Evolutionary conservation across 1,139 yeast species (phyloP).

Genomic region (Kodamaea plutei): DNA sequence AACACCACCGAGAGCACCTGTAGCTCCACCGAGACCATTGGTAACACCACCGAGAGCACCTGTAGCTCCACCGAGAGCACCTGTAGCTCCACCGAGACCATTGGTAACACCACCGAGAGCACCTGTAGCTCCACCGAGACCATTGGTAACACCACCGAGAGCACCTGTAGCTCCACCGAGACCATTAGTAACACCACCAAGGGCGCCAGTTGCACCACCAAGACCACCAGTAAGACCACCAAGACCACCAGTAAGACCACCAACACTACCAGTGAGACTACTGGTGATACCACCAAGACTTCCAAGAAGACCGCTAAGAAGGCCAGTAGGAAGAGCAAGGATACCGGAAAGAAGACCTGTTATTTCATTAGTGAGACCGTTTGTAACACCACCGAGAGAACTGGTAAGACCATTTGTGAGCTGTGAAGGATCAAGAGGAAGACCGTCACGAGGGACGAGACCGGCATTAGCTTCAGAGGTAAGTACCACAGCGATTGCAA

Average conservation of each 20-base stretch:
- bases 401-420: conserved; percentile 1
- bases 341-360: conserved; percentile 1
- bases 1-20: conserved; percentile 1
- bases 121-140: neutral
- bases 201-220: neutral
- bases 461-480: neutral
- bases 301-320: conserved; percentile 1
- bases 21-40: neutral
- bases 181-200: neutral
- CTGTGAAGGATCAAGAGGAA: conserved; percentile 1
- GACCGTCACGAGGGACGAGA: conserved; percentile 1
- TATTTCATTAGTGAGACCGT: conserved; percentile 1
- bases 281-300: conserved; percentile 1
- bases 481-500: conserved; percentile 1
- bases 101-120: neutral
- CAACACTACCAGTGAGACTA: neutral
- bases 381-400: neutral
- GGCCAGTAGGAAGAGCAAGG: conserved; percentile 1
- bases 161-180: neutral
- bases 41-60: conserved; percentile 1
- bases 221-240: conserved; percentile 1
- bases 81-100: conserved; percentile 1
- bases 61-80: conserved; percentile 1
- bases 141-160: neutral
- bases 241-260: conserved; percentile 1